Evolutionary conservation across 78 protist species (phyloP).

Genomic region (Monosiga brevicollis): DNA sequence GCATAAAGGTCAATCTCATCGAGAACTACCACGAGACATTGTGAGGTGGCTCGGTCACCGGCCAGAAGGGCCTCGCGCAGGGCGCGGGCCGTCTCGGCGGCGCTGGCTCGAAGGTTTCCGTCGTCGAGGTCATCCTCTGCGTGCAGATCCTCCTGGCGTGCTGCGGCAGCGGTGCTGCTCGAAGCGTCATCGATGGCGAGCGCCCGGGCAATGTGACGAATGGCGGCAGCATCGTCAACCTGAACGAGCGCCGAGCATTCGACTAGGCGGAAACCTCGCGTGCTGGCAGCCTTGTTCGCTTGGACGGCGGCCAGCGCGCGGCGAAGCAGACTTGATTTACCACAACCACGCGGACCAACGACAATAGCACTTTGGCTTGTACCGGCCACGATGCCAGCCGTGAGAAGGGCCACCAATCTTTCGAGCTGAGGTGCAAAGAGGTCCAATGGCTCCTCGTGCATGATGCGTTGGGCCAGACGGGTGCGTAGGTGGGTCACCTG

Average conservation of each 20-base stretch:
- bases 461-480: too few species aligned
- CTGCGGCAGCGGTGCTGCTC: too few species aligned
- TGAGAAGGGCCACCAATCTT: too few species aligned
- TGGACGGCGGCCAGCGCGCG: neutral
- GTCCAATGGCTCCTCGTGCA: too few species aligned
- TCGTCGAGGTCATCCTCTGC: neutral
- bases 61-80: neutral
- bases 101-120: too few species aligned
- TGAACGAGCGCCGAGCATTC: neutral
- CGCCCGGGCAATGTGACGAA: neutral
- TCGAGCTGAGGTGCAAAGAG: too few species aligned
- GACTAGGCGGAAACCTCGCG: neutral
- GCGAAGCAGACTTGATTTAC: neutral
- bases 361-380: neutral
- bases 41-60: neutral
- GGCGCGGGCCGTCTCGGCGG: neutral
- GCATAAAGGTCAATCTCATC: conserved; percentile 13
- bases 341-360: neutral
- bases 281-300: neutral
- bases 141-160: neutral
- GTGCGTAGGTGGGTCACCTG: too few species aligned
- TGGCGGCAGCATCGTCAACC: neutral
- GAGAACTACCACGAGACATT: neutral
- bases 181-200: neutral
- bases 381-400: neutral